Evolutionary conservation across 2,329 filamentous ascomycete genomes (phyloP), one percentile per base, ranked within the genome.

Genomic region (Myriosclerotinia duriaeana): DNA sequence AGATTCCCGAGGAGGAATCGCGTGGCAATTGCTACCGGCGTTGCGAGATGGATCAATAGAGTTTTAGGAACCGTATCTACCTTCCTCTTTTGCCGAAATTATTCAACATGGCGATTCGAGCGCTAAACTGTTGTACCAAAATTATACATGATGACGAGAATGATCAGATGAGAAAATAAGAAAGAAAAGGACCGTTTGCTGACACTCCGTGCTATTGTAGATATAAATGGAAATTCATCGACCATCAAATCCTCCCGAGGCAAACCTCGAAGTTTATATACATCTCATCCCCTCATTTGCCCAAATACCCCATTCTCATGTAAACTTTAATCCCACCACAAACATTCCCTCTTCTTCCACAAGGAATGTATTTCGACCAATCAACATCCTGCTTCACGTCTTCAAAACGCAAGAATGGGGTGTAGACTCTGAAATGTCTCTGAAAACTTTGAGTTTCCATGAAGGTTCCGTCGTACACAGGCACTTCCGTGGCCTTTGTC

Each of bases 11-110:
- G 58, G 22, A 40, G 34, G 34, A 50, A 22, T 40, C 44, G 58
- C 30, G 46, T 60, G 20, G 44, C 58, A 26, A 50, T 26, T 26
- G 44, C 38, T 38, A 50, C 46, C 58, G 15, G 58, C 44, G 44
- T 38, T 50, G 58, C 34, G n/a, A 61, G 46, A 61, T 38, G 58
- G 58, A 61, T 61, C 44, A 34, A 61, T 61, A 38, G n/a, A 48
- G 44, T 50, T 60, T 60, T 36, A n/a, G 14, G 48, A 50, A 20
- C n/a, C 26, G 4, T 5, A 48, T 22, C 20, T 48, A 50, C 30
- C 42, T 38, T 38, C 14, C 20, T 48, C 14, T 59, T 46, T 17
- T 14, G 7, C 44, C 46, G 30, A 12, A 9, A 60, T 48, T 17
- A 17, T 38, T 38, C 6, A 36, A 5, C 30, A 50, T 50, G 11